Percentiles rank a stretch among this genome's conserved stretches.
Conservation (phyloP, 1,284 basidiomycete genomes). For the Sporisorium exsertum region DNA sequence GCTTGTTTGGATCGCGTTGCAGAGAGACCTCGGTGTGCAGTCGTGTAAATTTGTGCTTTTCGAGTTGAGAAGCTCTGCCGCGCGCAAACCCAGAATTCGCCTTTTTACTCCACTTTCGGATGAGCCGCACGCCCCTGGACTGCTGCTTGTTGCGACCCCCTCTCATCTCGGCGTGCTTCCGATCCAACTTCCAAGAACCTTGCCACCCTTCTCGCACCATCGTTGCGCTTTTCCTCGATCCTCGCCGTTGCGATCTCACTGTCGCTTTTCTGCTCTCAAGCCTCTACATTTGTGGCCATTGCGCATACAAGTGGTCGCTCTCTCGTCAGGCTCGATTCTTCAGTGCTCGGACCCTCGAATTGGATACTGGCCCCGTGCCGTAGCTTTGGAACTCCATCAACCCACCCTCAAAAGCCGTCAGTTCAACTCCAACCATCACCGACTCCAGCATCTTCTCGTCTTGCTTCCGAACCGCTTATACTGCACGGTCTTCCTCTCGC, state of each 20-base stretch:
- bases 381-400: not conserved
- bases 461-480: not conserved
- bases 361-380: not conserved
- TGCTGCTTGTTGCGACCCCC: not conserved
- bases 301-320: not conserved
- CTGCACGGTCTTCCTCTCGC: not conserved
- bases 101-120: conserved; percentile 36
- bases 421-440: not conserved
- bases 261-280: not conserved
- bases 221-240: too few relatives aligned
- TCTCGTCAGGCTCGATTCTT: not conserved
- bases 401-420: not conserved
- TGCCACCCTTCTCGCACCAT: not conserved
- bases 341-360: not conserved
- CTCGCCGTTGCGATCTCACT: not conserved
- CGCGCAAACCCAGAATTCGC: not conserved
- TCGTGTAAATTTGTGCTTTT: conserved; percentile 10
- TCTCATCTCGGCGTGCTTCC: conserved; percentile 31
- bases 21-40: not conserved
- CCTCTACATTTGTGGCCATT: not conserved
- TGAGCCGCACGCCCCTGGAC: conserved; percentile 8
- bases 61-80: not conserved
- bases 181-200: conserved; percentile 2
- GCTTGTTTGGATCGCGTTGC: not conserved
- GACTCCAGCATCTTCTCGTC: not conserved